Base-by-base conservation (phyloP, 1,139 yeast species). In the Magnusiomyces sp. region DNA sequence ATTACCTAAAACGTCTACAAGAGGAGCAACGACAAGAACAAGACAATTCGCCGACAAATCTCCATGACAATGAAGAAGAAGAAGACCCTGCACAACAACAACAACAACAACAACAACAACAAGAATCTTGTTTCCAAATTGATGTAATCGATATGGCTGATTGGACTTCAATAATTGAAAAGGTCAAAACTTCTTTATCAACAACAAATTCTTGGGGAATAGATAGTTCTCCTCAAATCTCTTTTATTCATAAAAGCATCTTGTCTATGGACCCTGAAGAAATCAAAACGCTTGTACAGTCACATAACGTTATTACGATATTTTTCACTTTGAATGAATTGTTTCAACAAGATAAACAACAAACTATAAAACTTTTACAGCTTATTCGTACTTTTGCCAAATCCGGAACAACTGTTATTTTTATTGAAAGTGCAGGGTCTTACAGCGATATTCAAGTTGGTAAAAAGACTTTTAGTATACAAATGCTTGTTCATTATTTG, bases 341-440 rank as follows among this genome's bases (percentile, higher is more conserved):
- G 13, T 87, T 88, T 63, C 75, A 83, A 10, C 88, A 80, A 53
- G 77, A 86, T 55, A 78, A 78, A 58, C 70, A 77, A 0, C 78
- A 74, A 46, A 77, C 94, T 1, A 75, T 86, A 43, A 69, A 73
- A 47, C 74, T 85, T 50, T 70, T 88, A 49, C 83, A 63, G 62
- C 34, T 68, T 75, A 56, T 81, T 71, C 54, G 55, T 58, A 27
- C 58, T 61, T 50, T 86, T 86, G 40, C 45, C 9, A 40, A 16
- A 11, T 53, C 65, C 1, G 94, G 90, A 0, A 67, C 87, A 16
- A 66, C 76, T 36, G 67, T 88, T 38, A 70, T 88, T 45, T 78
- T 88, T 39, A 80, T 87, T 1, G 96, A 88, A 61, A 83, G 94
- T 67, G 96, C 96, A 0, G 96, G 96, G 0, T 84, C 95, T 2